These are phyloP conservation scores for Aspergillus ustus DNA, from an alignment of 2,329 filamentous ascomycete genomes.

Conservation along the genomic window DNA sequence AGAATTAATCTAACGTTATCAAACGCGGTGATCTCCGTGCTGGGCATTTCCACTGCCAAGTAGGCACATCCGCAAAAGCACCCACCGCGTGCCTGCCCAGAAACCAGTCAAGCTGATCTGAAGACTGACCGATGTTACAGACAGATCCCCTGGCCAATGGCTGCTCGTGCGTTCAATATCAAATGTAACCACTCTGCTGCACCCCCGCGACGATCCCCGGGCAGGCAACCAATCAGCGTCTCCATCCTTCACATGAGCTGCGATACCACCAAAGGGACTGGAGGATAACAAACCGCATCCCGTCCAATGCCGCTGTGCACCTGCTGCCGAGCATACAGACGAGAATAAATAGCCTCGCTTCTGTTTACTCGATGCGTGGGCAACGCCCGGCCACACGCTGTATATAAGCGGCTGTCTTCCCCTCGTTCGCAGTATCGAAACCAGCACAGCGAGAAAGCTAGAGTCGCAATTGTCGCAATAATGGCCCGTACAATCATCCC, in stretches of 20 bases:
- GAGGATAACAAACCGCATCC: background rate
- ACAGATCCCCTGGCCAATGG: background rate
- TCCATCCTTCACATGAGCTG: background rate
- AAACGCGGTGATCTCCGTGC: background rate
- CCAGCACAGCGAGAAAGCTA: background rate
- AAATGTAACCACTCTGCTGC: constrained; percentile 11
- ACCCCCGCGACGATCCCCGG: background rate
- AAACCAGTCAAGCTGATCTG: background rate
- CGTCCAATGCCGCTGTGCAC: background rate
- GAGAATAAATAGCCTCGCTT: background rate
- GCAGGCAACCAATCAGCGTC: background rate
- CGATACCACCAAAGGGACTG: background rate
- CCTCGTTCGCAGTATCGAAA: background rate
- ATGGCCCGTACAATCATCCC: constrained; percentile 16
- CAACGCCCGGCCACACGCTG: background rate
- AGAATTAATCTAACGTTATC: background rate
- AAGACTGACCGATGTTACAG: constrained; percentile 1
- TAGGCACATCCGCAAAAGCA: background rate
- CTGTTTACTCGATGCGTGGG: background rate
- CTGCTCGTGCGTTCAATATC: background rate
- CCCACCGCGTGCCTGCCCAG: background rate
- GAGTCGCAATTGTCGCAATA: background rate
- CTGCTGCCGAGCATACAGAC: background rate
- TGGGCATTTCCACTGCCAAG: background rate
- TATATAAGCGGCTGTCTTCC: background rate